These are phyloP conservation scores for Paradendryphiella salina DNA, from an alignment of 2,329 filamentous ascomycete species.

Conservation along the genomic window DNA sequence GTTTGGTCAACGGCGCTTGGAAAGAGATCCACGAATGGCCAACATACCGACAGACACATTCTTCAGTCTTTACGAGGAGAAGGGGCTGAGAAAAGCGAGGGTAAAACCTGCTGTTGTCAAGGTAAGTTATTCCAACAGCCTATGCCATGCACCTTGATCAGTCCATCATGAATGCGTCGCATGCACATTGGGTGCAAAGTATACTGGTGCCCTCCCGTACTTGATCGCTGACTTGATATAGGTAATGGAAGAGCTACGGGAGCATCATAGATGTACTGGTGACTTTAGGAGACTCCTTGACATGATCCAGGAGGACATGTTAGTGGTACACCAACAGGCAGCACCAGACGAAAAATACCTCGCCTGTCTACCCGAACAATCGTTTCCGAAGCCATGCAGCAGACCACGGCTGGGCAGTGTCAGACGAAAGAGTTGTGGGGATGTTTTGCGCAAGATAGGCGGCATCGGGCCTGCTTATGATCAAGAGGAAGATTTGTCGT, in stretches of 20 bases:
- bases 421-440: slow-evolving; percentile 5
- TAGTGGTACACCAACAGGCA: neutral
- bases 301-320: slow-evolving; percentile 3
- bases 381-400: neutral
- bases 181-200: too few relatives aligned
- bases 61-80: neutral
- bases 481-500: neutral
- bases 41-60: neutral
- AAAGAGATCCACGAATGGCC: neutral
- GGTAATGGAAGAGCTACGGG: neutral
- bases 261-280: neutral
- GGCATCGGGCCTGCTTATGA: neutral
- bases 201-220: neutral
- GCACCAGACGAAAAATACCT: neutral
- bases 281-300: neutral
- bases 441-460: neutral
- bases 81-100: neutral
- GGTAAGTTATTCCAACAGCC: neutral
- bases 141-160: neutral
- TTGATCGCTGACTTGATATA: neutral
- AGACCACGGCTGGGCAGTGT: neutral
- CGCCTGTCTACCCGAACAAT: neutral
- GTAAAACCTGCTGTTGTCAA: slow-evolving; percentile 2
- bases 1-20: neutral
- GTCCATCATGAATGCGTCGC: neutral